Base-by-base conservation (phyloP, 78 protist genomes). In the Carpediemonas membranifera region DNA sequence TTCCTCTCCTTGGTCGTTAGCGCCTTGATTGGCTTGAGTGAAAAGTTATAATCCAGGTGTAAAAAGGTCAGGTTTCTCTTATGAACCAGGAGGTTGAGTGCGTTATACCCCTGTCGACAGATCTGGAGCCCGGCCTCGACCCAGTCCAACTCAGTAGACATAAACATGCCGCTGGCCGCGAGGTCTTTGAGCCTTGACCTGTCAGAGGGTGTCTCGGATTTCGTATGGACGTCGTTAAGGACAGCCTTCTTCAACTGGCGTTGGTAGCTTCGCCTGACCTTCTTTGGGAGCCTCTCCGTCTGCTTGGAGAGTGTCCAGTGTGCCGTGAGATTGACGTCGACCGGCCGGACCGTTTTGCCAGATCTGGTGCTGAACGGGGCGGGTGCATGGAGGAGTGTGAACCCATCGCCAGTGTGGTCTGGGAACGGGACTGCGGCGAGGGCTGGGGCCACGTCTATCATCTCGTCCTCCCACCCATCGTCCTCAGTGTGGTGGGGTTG, bases 101-200 rank as follows among this genome's bases (percentile, higher is more conserved):
- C 94, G 85, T 95, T 96, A 86, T 92, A 85, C 33, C 99, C 99
- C 75, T 98, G 99, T 3, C 98, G 71, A 47, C 90, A 85, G n/a
- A 98, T 80, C 84, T 98, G 99, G 39, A 96, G 87, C 7, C 98
- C 99, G 1, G 98, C 99, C 74, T 98, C 99, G 15, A 98, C 92
- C 99, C 99, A 98, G 63, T 98, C 99, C 44, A 95, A 57, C 60
- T 84, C 83, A 1, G 98, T 90, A 1, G 83, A 50, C 72, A 91
- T 41, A n/a, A n/a, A n/a, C n/a, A n/a, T n/a, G n/a, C n/a, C n/a
- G n/a, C n/a, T n/a, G 84, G 79, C 33, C 83, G 56, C 18, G 64
- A 78, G 68, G 84, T 87, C n/a, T n/a, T n/a, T n/a, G n/a, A n/a
- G n/a, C n/a, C n/a, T n/a, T n/a, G n/a, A n/a, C n/a, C n/a, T n/a